Conservation (phyloP, 164 flowering plant species). For the Houttuynia cordata region DNA sequence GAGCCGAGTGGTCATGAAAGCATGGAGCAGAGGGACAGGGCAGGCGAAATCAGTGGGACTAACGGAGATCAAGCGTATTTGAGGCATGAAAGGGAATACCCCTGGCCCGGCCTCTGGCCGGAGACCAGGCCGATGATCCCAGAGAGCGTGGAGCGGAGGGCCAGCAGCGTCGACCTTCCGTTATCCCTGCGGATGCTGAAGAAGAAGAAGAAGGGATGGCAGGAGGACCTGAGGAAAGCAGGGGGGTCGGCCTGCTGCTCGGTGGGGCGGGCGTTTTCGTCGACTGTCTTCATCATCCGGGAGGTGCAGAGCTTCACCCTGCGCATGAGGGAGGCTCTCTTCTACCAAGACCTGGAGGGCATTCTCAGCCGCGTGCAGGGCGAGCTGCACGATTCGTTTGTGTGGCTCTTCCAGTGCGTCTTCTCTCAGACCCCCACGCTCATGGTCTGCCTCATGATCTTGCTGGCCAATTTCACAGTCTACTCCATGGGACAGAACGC, state of each 20-base stretch:
- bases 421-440: slow-evolving; percentile 81
- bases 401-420: slow-evolving; percentile 87
- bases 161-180: slow-evolving; percentile 67
- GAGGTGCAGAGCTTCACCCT: slow-evolving; percentile 71
- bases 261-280: slow-evolving; percentile 70
- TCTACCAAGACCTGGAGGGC: slow-evolving; percentile 54
- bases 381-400: slow-evolving; percentile 84
- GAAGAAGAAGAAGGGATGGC: slow-evolving; percentile 35
- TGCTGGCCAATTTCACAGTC: slow-evolving; percentile 81
- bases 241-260: slow-evolving; percentile 68
- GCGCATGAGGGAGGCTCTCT: slow-evolving; percentile 57
- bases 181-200: slow-evolving; percentile 62
- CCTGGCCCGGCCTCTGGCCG: slow-evolving; percentile 21
- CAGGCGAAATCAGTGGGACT: background rate
- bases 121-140: slow-evolving; percentile 21
- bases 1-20: background rate
- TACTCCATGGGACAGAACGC: slow-evolving; percentile 47
- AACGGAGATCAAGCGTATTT: background rate
- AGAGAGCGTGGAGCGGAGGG: slow-evolving; percentile 47
- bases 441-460: slow-evolving; percentile 87
- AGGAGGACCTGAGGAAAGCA: slow-evolving; percentile 36
- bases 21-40: background rate
- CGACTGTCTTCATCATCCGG: slow-evolving; percentile 82
- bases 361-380: slow-evolving; percentile 49
- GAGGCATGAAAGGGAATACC: background rate